Evolutionary conservation across 345 rosid genomes (phyloP).

Genomic region (Orychophragmus violaceus): DNA sequence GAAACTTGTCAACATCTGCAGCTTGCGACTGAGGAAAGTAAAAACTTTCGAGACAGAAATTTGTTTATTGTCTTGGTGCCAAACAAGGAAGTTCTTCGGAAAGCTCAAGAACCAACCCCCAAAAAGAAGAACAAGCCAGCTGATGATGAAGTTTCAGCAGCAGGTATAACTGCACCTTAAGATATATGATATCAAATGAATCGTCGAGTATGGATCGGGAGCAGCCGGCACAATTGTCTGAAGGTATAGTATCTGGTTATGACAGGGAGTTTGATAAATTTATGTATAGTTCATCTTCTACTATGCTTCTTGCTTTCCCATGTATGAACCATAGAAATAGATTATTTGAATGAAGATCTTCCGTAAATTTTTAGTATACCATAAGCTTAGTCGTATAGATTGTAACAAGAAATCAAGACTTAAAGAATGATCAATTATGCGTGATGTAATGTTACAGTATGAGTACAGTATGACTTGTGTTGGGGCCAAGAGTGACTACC

Average conservation of each 20-base stretch:
- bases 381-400: not conserved
- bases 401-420: slow-evolving; percentile 6
- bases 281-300: slow-evolving; percentile 15
- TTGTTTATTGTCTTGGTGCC: slow-evolving; percentile 77
- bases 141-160: slow-evolving; percentile 52
- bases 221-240: not conserved
- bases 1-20: slow-evolving; percentile 29
- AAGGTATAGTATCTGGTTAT: not conserved
- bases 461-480: not conserved
- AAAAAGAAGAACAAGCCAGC: slow-evolving; percentile 54
- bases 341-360: not conserved
- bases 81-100: slow-evolving; percentile 60
- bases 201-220: not conserved
- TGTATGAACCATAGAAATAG: slow-evolving; percentile 16
- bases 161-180: slow-evolving; percentile 7
- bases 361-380: not conserved
- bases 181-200: not conserved
- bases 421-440: slow-evolving; percentile 9
- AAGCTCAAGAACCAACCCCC: slow-evolving; percentile 53
- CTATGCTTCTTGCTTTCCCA: slow-evolving; percentile 3
- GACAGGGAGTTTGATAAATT: slow-evolving; percentile 1
- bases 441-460: slow-evolving; percentile 14
- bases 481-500: slow-evolving; percentile 40
- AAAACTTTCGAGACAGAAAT: slow-evolving; percentile 66
- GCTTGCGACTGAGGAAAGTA: slow-evolving; percentile 92